These are phyloP conservation scores for Neonectria coccinea DNA, from an alignment of 2,329 filamentous ascomycete genomes.

Conservation along the genomic window DNA sequence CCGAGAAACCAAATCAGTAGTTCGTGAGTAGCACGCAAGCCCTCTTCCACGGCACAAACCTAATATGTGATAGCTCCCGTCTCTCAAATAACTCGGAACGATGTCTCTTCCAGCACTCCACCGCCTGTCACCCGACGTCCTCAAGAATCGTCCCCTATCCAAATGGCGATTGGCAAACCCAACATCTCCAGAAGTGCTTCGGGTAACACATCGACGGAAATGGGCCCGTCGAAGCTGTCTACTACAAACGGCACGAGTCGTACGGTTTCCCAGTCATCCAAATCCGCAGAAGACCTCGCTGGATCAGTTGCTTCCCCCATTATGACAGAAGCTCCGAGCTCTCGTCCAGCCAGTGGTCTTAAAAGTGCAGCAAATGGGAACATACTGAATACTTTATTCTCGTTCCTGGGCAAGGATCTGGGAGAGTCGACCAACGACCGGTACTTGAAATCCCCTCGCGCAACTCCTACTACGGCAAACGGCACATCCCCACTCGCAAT, in stretches of 20 bases:
- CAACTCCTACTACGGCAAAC: background rate
- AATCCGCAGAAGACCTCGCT: background rate
- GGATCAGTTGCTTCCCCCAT: background rate
- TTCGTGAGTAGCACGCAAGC: constrained; percentile 18
- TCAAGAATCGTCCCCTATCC: background rate
- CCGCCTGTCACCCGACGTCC: background rate
- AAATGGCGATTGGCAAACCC: background rate
- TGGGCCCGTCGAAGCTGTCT: background rate
- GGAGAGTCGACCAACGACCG: constrained; percentile 15
- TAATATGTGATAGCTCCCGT: constrained; percentile 16
- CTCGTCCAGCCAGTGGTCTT: background rate
- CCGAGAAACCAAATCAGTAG: background rate
- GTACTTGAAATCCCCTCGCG: background rate
- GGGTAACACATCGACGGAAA: background rate
- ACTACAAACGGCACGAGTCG: too few species aligned
- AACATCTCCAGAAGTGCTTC: background rate
- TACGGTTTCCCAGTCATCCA: background rate
- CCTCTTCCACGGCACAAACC: background rate
- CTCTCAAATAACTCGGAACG: background rate
- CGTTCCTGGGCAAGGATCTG: constrained; percentile 25
- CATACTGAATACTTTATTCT: constrained; percentile 38
- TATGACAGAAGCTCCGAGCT: background rate
- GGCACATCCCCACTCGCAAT: background rate
- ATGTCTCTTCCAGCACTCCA: background rate
- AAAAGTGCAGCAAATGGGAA: background rate